Evolutionary conservation across 225 moss, liverwort and hornwort genomes (phyloP).

Genomic region (Polytrichum commune): DNA sequence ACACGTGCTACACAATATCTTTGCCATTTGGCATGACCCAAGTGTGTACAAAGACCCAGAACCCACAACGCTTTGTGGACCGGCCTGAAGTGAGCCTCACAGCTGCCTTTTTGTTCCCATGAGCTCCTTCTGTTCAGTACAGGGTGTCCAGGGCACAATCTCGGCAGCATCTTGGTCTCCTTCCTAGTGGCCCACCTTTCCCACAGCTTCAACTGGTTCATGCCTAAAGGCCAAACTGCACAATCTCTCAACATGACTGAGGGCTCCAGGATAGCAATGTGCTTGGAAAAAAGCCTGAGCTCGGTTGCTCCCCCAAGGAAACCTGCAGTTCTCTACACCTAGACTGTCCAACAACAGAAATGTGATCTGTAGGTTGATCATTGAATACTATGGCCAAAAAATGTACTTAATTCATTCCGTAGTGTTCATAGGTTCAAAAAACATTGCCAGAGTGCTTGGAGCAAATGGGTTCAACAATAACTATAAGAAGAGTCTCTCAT

Average conservation of each 20-base stretch:
- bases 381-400: no score
- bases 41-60: constrained; percentile 24
- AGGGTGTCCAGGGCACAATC: constrained; percentile 38
- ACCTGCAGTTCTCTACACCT: constrained; percentile 15
- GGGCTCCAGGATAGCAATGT: neutral
- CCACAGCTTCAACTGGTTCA: constrained; percentile 41
- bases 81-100: constrained; percentile 19
- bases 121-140: constrained; percentile 34
- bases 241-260: constrained; percentile 30
- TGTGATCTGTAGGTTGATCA: no score
- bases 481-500: no score
- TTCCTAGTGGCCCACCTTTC: constrained; percentile 32
- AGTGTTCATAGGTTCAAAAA: no score
- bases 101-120: constrained; percentile 25
- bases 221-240: constrained; percentile 22
- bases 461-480: no score
- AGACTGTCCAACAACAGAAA: no score
- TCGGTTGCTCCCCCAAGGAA: constrained; percentile 10
- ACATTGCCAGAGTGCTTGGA: no score
- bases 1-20: constrained; percentile 33
- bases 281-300: neutral
- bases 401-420: no score
- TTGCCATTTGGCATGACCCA: neutral
- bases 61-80: constrained; percentile 43
- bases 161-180: constrained; percentile 29